Base-by-base conservation (phyloP, 768 basidiomycete species). In the Boletus pseudopeckii region DNA sequence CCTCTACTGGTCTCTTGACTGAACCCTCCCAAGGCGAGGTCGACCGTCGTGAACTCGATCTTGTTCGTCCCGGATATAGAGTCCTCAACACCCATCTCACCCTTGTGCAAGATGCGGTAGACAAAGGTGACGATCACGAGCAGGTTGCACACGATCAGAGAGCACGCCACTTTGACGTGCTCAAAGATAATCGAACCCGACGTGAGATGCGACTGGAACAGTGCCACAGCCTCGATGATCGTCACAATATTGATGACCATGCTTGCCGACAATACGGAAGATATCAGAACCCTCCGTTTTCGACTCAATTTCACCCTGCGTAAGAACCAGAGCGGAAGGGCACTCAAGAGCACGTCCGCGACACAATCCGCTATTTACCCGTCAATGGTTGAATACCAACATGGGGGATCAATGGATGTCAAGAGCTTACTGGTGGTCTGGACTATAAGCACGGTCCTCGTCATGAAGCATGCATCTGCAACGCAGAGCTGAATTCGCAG, bases 341-440 rank as follows among this genome's bases (percentile, higher is more conserved):
- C 54, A 17, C 52, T 56, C 60, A 69, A 45, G 18, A 62, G 42
- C n/a, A 54, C 20, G 38, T 67, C 65, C 15, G 50, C 60, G 13
- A 64, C 9, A 22, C 54, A 50, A 24, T 69, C 68, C 46, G 53
- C 67, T 68, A 38, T 37, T 44, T 3, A 28, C 30, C 39, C 5
- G 3, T 17, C 8, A 7, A 17, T 36, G 7, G 17, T 36, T 17
- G 11, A 55, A 45, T 7, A 6, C 28, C 18, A 33, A 24, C 7
- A 22, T 20, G 18, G 9, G 17, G 0, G 15, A 4, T 11, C 17
- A 32, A 41, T 0, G 17, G 17, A 46, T 14, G 43, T 26, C 15
- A 28, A 13, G 13, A 34, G 43, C 67, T 64, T 34, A 68, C 66
- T 54, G 38, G 54, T 53, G 28, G 57, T 58, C 45, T 67, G 66